A percentile compares a stretch with the other conserved stretches of the same genome.
Conservation (phyloP, 1,139 yeast species). For the Taiozyma sp. region DNA sequence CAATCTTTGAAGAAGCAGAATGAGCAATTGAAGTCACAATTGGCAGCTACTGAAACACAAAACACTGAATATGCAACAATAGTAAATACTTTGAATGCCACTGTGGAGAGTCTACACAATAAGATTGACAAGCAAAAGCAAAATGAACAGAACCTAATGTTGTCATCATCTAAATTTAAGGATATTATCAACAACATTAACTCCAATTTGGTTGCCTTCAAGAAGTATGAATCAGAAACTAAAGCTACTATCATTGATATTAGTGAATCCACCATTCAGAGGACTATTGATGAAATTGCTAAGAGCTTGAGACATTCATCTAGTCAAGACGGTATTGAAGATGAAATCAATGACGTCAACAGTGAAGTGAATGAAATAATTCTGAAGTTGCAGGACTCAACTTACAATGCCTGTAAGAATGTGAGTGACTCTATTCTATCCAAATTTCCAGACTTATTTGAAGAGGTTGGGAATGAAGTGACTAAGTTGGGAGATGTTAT, state of each 20-base stretch:
- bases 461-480: conserved; percentile 14
- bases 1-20: conserved; percentile 33
- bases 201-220: conserved; percentile 26
- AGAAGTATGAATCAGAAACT: conserved; percentile 27
- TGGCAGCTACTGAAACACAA: conserved; percentile 21
- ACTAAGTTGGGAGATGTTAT: conserved; percentile 8
- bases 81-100: conserved; percentile 25
- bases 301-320: conserved; percentile 1
- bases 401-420: conserved; percentile 19
- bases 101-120: conserved; percentile 28
- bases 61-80: conserved; percentile 26
- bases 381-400: conserved; percentile 10
- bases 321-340: not conserved
- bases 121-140: conserved; percentile 31
- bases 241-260: conserved; percentile 24
- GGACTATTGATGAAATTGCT: conserved; percentile 4
- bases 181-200: conserved; percentile 27
- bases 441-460: conserved; percentile 18
- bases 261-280: conserved; percentile 13
- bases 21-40: conserved; percentile 26
- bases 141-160: conserved; percentile 29
- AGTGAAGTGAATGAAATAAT: conserved; percentile 13
- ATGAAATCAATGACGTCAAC: conserved; percentile 7
- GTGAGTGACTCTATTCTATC: conserved; percentile 19
- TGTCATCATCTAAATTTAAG: conserved; percentile 29